Evolutionary conservation across 164 flowering plant genomes (phyloP), one percentile per base, ranked within the genome.

Genomic region (Umbilicus rupestris): DNA sequence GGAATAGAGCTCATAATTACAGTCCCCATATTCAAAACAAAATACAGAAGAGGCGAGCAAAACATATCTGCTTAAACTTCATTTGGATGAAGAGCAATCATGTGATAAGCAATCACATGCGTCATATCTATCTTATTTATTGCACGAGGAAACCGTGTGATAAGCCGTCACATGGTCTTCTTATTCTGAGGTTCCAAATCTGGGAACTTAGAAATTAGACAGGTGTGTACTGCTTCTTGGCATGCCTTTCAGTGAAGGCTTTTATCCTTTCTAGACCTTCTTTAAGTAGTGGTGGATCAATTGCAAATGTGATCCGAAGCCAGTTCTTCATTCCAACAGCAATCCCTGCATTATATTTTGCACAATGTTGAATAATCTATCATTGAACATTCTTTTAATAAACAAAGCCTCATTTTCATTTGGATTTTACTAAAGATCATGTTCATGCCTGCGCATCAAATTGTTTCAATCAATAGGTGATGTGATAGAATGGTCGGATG

Each of bases 241-340:
- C 69, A 65, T 78, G 78, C 75, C 79, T 68, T 20, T 67, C 41
- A 30, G 41, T 69, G 49, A 74, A 80, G 35, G 73, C 63, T 65
- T 72, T 71, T 0, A 80, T 45, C 73, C 81, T 78, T 24, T 15
- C 72, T 0, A 76, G 69, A 1, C 76, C 84, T 12, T 73, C 76
- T 70, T 75, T 70, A 20, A 81, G 80, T 8, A 30, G 26, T 3
- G 70, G 33, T 22, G 74, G 74, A 26, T 81, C 81, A 24, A 71
- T 19, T 11, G 77, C 81, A 72, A 74, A 67, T 31, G 75, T 72
- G 46, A 80, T 49, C 2, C 81, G 73, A 17, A 78, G 70, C 79
- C 81, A 80, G 57, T 74, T 74, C 70, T 75, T 80, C 72, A 74
- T 4, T 24, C 81, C 83, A 45, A 80, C 49, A n/a, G 65, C 63